Conservation (phyloP, 441 rosid species). For the Populus hybrid region DNA sequence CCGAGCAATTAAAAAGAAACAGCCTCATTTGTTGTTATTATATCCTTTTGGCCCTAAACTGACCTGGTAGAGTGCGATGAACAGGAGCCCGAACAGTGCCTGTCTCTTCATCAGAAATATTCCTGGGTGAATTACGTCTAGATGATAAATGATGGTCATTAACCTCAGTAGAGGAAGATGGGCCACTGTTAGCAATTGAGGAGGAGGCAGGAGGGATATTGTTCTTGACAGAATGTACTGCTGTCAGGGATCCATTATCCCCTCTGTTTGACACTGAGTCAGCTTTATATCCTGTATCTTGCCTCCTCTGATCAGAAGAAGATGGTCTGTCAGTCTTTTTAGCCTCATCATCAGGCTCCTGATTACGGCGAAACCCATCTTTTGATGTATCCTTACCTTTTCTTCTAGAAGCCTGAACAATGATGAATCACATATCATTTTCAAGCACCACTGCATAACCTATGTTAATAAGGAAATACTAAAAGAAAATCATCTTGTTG, state of each 20-base stretch:
- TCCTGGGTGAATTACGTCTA: constrained; percentile 57
- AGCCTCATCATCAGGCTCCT: constrained; percentile 57
- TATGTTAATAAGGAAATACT: not conserved
- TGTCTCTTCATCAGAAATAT: constrained; percentile 68
- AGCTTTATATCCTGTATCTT: constrained; percentile 39
- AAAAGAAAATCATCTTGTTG: not conserved
- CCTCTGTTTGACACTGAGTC: constrained; percentile 43
- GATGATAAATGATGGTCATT: constrained; percentile 58
- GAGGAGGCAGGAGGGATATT: constrained; percentile 39
- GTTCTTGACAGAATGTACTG: constrained; percentile 33
- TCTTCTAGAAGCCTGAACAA: constrained; percentile 67
- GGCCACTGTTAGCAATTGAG: constrained; percentile 70
- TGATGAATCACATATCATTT: constrained; percentile 12
- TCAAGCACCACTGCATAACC: constrained; percentile 11
- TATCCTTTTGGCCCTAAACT: not conserved
- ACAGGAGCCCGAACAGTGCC: constrained; percentile 48
- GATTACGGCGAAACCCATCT: constrained; percentile 42
- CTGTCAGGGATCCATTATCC: constrained; percentile 38
- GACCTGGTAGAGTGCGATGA: constrained; percentile 78
- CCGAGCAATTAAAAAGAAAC: not conserved
- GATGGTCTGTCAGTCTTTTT: constrained; percentile 54
- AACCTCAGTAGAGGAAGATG: constrained; percentile 67
- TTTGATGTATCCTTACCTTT: constrained; percentile 70
- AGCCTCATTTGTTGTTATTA: not conserved
- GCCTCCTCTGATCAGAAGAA: constrained; percentile 62